Evolutionary conservation across 2,329 filamentous ascomycete genomes (phyloP).

Genomic region (Monilinia fructigena): DNA sequence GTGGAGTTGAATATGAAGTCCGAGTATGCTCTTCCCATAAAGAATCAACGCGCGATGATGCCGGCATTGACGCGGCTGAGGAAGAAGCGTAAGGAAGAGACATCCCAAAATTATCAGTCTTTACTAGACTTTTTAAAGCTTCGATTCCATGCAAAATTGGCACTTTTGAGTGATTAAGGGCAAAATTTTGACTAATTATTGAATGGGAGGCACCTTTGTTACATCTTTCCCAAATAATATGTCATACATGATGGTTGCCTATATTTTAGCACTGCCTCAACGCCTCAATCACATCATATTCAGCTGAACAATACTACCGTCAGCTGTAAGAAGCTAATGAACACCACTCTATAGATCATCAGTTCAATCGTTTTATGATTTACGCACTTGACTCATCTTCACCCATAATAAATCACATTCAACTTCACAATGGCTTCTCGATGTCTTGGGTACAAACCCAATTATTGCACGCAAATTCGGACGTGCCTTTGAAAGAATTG

Average conservation of each 20-base stretch:
- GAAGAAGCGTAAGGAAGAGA: background rate
- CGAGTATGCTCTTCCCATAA: background rate
- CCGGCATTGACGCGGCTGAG: background rate
- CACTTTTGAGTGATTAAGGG: background rate
- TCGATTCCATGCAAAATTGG: background rate
- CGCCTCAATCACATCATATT: background rate
- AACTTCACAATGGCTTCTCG: background rate
- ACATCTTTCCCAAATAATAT: too few relatives aligned
- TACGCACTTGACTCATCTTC: too few relatives aligned
- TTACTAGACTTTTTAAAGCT: too few relatives aligned
- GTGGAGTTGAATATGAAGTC: background rate
- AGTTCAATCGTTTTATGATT: background rate
- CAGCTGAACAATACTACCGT: background rate
- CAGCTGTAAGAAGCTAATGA: background rate
- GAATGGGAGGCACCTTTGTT: background rate
- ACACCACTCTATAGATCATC: background rate
- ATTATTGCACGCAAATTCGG: slow-evolving; percentile 9
- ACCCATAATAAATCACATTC: background rate
- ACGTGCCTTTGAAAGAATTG: background rate
- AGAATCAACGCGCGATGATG: background rate
- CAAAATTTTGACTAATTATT: too few relatives aligned
- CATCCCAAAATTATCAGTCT: background rate
- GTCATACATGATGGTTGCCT: background rate
- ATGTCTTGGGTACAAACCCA: background rate
- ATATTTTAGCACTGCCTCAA: background rate